Evolutionary conservation across 2,329 filamentous ascomycete species (phyloP).

Genomic region (Trichoderma oligosporum): DNA sequence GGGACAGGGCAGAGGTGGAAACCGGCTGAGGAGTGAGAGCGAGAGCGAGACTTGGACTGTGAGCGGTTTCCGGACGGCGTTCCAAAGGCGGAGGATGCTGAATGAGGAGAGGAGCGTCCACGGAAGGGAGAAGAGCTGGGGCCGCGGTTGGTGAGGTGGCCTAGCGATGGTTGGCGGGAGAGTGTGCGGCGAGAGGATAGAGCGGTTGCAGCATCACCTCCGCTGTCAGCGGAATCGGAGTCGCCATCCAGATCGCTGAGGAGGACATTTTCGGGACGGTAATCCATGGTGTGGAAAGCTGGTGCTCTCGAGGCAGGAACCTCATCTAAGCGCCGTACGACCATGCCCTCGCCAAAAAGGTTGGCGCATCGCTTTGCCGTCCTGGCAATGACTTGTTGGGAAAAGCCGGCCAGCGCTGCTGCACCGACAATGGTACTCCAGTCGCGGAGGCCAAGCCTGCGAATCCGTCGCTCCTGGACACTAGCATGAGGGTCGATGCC

Average conservation of each 20-base stretch:
- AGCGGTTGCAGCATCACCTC: conserved; percentile 26
- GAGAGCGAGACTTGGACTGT: conserved; percentile 30
- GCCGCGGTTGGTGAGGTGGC: conserved; percentile 24
- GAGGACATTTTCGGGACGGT: conserved; percentile 30
- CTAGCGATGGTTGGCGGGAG: conserved; percentile 32
- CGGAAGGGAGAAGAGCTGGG: conserved; percentile 24
- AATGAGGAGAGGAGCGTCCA: conserved; percentile 15
- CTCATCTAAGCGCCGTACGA: conserved; percentile 53
- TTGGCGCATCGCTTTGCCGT: conserved; percentile 69
- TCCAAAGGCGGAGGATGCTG: conserved; percentile 16
- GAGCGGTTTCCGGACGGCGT: conserved; percentile 21
- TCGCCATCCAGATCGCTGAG: conserved; percentile 23
- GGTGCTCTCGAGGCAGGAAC: conserved; percentile 25
- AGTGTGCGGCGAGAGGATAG: conserved; percentile 30
- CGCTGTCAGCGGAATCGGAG: conserved; percentile 22
- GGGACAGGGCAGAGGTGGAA: conserved; percentile 38
- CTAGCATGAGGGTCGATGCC: conserved; percentile 22
- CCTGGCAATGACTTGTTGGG: conserved; percentile 60
- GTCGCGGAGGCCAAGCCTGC: conserved; percentile 55
- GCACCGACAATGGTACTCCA: conserved; percentile 84
- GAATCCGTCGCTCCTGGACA: conserved; percentile 28
- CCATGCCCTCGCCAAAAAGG: conserved; percentile 71
- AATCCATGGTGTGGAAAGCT: conserved; percentile 29
- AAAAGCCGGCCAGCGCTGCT: conserved; percentile 70
- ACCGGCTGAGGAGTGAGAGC: conserved; percentile 32